Conservation (phyloP, 352 stramenopile species). For the Pythium biforme region DNA sequence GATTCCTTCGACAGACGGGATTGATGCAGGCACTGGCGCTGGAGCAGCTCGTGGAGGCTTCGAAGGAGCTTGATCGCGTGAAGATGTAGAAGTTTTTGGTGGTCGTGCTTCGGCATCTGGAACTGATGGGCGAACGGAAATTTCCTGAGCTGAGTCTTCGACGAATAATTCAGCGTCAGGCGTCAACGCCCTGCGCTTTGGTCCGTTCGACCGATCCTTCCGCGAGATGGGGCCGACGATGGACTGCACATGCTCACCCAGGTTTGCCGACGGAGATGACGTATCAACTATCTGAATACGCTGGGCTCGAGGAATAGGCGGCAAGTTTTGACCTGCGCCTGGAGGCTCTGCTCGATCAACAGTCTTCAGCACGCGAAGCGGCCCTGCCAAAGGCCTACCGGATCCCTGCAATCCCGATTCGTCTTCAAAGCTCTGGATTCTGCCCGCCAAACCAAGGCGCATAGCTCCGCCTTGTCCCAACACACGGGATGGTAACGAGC, state of each 20-base stretch:
- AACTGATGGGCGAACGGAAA: neutral
- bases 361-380: slow-evolving; percentile 25
- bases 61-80: slow-evolving; percentile 16
- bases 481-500: slow-evolving; percentile 8
- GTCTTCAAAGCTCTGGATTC: slow-evolving; percentile 16
- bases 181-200: slow-evolving; percentile 24
- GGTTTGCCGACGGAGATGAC: neutral
- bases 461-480: slow-evolving; percentile 19
- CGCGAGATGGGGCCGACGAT: slow-evolving; percentile 16
- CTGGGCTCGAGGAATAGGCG: slow-evolving; percentile 21
- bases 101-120: neutral
- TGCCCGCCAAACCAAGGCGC: slow-evolving; percentile 12
- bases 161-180: slow-evolving; percentile 7
- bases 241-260: neutral
- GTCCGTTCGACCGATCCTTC: slow-evolving; percentile 24
- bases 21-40: slow-evolving; percentile 3
- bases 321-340: neutral
- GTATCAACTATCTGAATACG: slow-evolving; percentile 25
- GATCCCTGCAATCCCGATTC: neutral
- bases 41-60: slow-evolving; percentile 16
- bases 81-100: neutral
- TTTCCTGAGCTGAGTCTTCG: neutral
- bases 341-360: slow-evolving; percentile 7
- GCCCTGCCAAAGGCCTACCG: slow-evolving; percentile 6
- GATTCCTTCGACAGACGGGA: slow-evolving; percentile 35